Evolutionary conservation across 257 asterid genomes (phyloP), one percentile per base, ranked within the genome.

Genomic region (Solanum neorickii): DNA sequence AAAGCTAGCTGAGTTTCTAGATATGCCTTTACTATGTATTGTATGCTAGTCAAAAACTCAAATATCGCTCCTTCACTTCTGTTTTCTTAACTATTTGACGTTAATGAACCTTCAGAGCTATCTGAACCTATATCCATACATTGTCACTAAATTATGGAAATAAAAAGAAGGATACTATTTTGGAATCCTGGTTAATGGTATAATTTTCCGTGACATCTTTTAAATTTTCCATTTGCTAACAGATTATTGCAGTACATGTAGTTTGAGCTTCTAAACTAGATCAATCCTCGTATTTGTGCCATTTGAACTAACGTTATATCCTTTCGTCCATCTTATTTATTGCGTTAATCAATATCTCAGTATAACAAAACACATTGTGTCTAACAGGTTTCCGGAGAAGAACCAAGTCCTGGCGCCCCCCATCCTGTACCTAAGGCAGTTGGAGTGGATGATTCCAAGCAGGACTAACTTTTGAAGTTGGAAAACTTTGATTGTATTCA

Each of bases 321-420:
- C 62, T 52, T 52, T 52, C 4, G 2, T 52, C 10, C 62, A 6
- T 52, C 62, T 16, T 52, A 52, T 52, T 52, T 52, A 52, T 49
- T 20, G 29, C 15, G 20, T 80, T 82, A 47, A 82, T 10, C 85
- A 82, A n/a, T 82, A 18, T 3, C 46, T 29, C 31, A 5, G 85
- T 82, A 47, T 49, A 49, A 49, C 44, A 20, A 16, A 18, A 29
- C 25, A 14, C 39, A 78, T 25, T 84, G 74, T 90, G 56, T 75
- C 84, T 78, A 83, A 85, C 91, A 94, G 97, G 95, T 91, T 86
- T n/a, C 91, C 7, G 89, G 91, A 77, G 93, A 89, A 80, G 93
- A 89, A 80, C 88, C 88, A 82, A 87, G 84, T 77, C 25, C 87
- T 69, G 91, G 89, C 69, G 77, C 90, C 49, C 84, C 92, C 20